Evolutionary conservation across 306 rosid genomes (phyloP).

Genomic region (Malus orientalis): DNA sequence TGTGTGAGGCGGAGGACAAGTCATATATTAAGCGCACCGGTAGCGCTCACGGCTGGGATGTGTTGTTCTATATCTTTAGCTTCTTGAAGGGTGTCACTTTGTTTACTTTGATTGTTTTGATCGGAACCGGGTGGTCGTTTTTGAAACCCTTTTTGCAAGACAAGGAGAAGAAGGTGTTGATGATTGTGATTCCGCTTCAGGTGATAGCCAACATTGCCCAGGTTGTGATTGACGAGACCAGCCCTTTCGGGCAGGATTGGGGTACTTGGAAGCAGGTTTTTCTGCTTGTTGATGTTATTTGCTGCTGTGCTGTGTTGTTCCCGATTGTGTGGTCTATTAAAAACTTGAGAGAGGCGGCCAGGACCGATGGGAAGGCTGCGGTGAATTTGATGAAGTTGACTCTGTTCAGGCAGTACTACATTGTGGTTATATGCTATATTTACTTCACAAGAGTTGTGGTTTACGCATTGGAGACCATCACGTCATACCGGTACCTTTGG

Average conservation of each 20-base stretch:
- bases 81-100: slow-evolving; percentile 78
- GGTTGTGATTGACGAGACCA: slow-evolving; percentile 74
- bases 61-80: slow-evolving; percentile 76
- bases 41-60: slow-evolving; percentile 96
- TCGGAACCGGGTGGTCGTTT: slow-evolving; percentile 97
- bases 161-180: slow-evolving; percentile 90
- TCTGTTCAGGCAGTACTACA: slow-evolving; percentile 78
- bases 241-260: slow-evolving; percentile 80
- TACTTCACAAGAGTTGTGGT: slow-evolving; percentile 94
- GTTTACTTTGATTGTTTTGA: slow-evolving; percentile 75
- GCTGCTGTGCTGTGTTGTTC: slow-evolving; percentile 89
- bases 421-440: slow-evolving; percentile 88
- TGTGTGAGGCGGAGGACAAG: slow-evolving; percentile 89
- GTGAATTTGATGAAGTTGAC: slow-evolving; percentile 93
- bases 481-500: slow-evolving; percentile 89
- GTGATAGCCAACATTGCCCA: slow-evolving; percentile 86
- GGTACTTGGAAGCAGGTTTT: slow-evolving; percentile 84
- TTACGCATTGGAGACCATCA: slow-evolving; percentile 79
- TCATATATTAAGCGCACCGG: slow-evolving; percentile 82
- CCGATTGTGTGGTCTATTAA: slow-evolving; percentile 97
- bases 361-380: slow-evolving; percentile 92
- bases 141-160: slow-evolving; percentile 82
- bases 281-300: slow-evolving; percentile 79
- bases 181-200: slow-evolving; percentile 88
- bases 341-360: slow-evolving; percentile 86